Percentiles rank a stretch among this genome's conserved stretches.
Conservation (phyloP, 2,329 filamentous ascomycete species). For the Colletotrichum lindemuthianum region DNA sequence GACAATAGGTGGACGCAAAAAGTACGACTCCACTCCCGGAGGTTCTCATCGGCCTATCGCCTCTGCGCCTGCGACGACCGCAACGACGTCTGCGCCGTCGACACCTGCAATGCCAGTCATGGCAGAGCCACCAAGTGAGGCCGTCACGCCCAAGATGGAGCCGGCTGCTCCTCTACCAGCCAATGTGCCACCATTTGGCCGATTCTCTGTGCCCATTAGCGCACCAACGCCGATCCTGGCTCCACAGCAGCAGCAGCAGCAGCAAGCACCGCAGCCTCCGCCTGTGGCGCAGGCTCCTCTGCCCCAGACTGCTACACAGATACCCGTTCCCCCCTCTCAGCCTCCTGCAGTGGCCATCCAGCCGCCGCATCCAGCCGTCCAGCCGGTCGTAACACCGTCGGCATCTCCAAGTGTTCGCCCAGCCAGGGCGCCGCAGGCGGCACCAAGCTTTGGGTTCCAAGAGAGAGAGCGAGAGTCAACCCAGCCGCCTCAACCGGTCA, state of each 20-base stretch:
- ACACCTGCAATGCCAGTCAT: constrained; percentile 45
- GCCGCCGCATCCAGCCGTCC: constrained; percentile 49
- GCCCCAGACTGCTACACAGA: constrained; percentile 30
- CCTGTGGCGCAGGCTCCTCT: constrained; percentile 30
- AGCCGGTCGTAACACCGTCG: constrained; percentile 50
- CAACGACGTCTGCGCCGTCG: constrained; percentile 51
- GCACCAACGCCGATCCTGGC: constrained; percentile 49
- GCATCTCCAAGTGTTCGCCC: constrained; percentile 59
- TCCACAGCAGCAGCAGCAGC: constrained; percentile 39
- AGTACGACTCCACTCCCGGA: constrained; percentile 58
- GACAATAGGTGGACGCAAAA: constrained; percentile 59
- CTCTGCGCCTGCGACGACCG: constrained; percentile 47
- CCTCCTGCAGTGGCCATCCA: constrained; percentile 42
- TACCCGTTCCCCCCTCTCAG: constrained; percentile 31
- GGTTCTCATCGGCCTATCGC: constrained; percentile 53
- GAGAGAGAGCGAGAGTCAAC: constrained; percentile 53
- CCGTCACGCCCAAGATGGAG: constrained; percentile 58
- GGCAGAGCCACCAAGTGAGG: constrained; percentile 57
- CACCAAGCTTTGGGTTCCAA: constrained; percentile 52
- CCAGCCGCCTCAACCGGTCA: constrained; percentile 50
- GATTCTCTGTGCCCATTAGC: constrained; percentile 59
- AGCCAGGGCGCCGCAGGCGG: constrained; percentile 53
- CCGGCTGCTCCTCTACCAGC: constrained; percentile 44
- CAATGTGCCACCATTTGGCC: constrained; percentile 49
- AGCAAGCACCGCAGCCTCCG: constrained; percentile 34